phyloP scores from a whole-genome alignment of 2,329 filamentous ascomycete species.

The Stagonosporopsis vannaccii region DNA sequence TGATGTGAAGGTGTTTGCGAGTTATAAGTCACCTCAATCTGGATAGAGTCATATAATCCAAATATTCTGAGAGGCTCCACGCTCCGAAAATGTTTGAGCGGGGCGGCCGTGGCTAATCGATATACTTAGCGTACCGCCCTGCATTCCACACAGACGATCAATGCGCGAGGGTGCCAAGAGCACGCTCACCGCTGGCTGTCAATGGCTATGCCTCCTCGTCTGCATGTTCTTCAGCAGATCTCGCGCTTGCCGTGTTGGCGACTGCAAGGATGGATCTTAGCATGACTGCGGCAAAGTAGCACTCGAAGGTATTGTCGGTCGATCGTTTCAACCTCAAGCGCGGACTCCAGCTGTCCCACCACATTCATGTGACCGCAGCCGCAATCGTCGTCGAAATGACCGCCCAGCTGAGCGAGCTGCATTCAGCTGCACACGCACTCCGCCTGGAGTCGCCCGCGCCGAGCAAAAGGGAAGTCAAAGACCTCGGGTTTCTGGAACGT shows the following conservation, averaged over 20 bases:
- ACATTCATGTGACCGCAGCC: slow-evolving; percentile 11
- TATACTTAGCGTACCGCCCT: slow-evolving; percentile 7
- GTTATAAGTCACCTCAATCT: slow-evolving; percentile 2
- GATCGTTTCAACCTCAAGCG: not conserved
- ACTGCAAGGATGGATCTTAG: not conserved
- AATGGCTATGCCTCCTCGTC: slow-evolving; percentile 2
- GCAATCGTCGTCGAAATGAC: slow-evolving; percentile 11
- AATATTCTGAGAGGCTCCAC: slow-evolving; percentile 8
- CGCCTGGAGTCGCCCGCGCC: slow-evolving; percentile 2
- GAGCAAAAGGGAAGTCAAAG: slow-evolving; percentile 4
- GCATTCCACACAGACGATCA: slow-evolving; percentile 15
- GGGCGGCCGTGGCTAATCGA: slow-evolving; percentile 11
- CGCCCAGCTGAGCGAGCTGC: slow-evolving; percentile 13
- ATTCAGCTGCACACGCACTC: slow-evolving; percentile 7
- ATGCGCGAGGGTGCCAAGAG: slow-evolving; percentile 1
- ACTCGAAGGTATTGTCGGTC: not conserved
- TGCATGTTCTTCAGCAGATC: not conserved
- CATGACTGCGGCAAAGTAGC: not conserved
- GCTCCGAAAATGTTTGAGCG: slow-evolving; percentile 9
- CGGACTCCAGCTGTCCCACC: not conserved
- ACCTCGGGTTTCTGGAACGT: not conserved
- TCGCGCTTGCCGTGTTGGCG: not conserved
- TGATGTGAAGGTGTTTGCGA: not conserved
- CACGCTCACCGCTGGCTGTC: not conserved
- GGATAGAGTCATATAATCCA: slow-evolving; percentile 18